Evolutionary conservation across 345 rosid species (phyloP).

Genomic region (Melaleuca quinquenervia): DNA sequence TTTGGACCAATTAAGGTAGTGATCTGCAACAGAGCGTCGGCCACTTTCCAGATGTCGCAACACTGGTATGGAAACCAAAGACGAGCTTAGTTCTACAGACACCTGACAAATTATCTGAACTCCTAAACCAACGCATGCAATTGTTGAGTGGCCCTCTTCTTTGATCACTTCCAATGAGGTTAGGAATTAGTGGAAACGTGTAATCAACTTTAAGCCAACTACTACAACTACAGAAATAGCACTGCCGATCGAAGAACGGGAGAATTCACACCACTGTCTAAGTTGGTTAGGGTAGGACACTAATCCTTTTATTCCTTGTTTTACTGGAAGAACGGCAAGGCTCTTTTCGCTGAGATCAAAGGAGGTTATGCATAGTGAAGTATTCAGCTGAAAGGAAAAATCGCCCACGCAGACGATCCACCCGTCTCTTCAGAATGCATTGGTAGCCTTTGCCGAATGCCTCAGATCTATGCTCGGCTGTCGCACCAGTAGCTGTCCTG

Average conservation of each 20-base stretch:
- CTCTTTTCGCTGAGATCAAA: not conserved
- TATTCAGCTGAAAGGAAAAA: not conserved
- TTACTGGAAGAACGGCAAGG: not conserved
- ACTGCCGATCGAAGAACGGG: not conserved
- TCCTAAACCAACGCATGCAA: not conserved
- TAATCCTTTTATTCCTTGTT: not conserved
- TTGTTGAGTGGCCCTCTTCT: not conserved
- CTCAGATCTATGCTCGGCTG: not conserved
- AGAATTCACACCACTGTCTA: not conserved
- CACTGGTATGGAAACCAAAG: not conserved
- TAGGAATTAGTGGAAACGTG: conserved; percentile 3
- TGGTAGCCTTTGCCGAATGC: not conserved
- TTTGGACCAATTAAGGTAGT: not conserved
- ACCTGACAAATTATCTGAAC: not conserved
- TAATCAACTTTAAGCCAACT: conserved; percentile 3
- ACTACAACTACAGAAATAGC: not conserved
- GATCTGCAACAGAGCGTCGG: not conserved
- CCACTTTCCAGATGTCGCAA: conserved; percentile 6
- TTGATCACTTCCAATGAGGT: not conserved
- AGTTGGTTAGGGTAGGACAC: not conserved
- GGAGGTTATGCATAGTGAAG: not conserved
- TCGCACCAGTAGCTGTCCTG: not conserved
- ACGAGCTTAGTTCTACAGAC: not conserved
- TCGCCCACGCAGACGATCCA: not conserved
- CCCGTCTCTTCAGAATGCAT: not conserved